Percentiles rank a stretch among this genome's conserved stretches.
Conservation (phyloP, 192 early-diverging fungal species). For the Phycomyces blakesleeanus region DNA sequence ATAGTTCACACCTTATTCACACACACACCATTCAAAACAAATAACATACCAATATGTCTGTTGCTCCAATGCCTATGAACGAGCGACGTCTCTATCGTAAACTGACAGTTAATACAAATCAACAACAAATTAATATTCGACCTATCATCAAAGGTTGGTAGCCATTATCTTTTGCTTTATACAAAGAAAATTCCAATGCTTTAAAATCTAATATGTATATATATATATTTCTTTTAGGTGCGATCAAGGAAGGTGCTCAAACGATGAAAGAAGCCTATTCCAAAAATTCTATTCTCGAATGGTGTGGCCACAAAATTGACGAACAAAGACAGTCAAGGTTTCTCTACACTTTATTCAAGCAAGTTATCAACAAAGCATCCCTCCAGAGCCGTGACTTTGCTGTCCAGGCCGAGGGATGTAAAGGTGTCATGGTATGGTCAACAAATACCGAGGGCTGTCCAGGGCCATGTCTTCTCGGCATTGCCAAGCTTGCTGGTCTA, state of each 20-base stretch:
- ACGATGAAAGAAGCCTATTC: conserved; percentile 25
- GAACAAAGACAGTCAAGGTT: conserved; percentile 4
- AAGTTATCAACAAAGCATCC: conserved; percentile 17
- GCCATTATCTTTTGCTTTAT: background rate
- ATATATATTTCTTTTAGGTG: conserved; percentile 12
- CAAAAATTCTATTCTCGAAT: conserved; percentile 18
- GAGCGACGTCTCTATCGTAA: conserved; percentile 22
- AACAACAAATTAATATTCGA: conserved; percentile 18
- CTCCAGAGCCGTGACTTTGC: conserved; percentile 31
- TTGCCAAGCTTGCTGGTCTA: conserved; percentile 14
- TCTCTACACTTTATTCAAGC: conserved; percentile 22
- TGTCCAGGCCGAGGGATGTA: conserved; percentile 35
- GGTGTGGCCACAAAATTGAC: conserved; percentile 12
- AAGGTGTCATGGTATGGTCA: conserved; percentile 31
- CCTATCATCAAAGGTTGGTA: conserved; percentile 30
- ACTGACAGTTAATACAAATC: conserved; percentile 20
- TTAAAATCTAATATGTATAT: background rate
- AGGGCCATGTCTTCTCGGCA: conserved; percentile 7
- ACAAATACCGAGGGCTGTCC: conserved; percentile 11
- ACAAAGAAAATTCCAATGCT: background rate
- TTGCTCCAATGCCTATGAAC: background rate
- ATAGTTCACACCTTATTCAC: no score
- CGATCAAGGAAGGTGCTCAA: conserved; percentile 29
- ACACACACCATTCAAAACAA: background rate
- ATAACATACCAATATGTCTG: background rate